Evolutionary conservation across 495 filamentous ascomycete species (phyloP), one percentile per base, ranked within the genome.

Genomic region (Penicillium parvum): DNA sequence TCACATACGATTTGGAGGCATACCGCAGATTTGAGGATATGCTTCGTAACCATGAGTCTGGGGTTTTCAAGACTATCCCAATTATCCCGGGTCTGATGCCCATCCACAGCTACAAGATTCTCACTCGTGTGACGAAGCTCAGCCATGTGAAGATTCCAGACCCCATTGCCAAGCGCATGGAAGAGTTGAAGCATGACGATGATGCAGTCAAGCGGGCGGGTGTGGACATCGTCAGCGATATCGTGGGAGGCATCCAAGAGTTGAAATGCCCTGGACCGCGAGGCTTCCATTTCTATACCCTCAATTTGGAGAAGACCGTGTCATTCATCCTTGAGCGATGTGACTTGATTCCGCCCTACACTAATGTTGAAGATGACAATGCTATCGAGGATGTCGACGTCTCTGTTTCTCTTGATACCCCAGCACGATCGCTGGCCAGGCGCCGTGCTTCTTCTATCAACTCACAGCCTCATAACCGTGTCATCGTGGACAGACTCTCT

Each of bases 51-150:
- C 89, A 98, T 60, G 79, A 84, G 35, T 94, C 86, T 32, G 88
- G 89, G 2, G 76, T 79, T 6, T 96, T 98, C 68, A 87, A 86
- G 64, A 82, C 79, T 15, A 88, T 97, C 28, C 81, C 84, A 16
- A 96, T 98, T 49, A 85, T 98, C 37, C 94, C 92, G 0, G 92
- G 92, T 9, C 71, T 98, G 56, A 96, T 98, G 91, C 92, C 92
- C 17, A 86, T 98, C 25, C 92, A 98, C 69, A 90, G 84, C 63
- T 98, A 95, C 66, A 86, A 92, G 66, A 96, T 96, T 64, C 79
- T 98, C 46, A 88, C 86, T 45, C 68, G 92, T 45, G 95, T 90
- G 28, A 94, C 92, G n/a, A 97, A 97, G 68, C 76, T 98, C 32
- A 91, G 87, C 56, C 87, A 95, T 55, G 88, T 90, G 34, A 82